phyloP scores from a whole-genome alignment of 2,329 filamentous ascomycete genomes.

The Metarhizium humberi region DNA sequence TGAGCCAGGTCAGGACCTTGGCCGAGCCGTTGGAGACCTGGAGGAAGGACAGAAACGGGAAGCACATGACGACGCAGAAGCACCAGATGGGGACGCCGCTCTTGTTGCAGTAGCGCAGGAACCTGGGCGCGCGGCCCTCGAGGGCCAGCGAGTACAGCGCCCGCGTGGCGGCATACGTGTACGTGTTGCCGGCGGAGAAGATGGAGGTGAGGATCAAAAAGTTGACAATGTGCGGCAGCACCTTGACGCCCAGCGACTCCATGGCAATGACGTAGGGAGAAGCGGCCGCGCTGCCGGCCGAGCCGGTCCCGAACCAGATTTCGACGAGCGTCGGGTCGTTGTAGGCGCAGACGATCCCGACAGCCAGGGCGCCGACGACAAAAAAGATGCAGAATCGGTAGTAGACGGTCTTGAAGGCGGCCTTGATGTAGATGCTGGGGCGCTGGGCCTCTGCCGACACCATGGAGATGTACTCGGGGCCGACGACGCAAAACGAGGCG shows the following conservation, averaged over 20 bases:
- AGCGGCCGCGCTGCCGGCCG: slow-evolving; percentile 36
- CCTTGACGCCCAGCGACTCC: slow-evolving; percentile 39
- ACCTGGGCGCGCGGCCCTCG: slow-evolving; percentile 36
- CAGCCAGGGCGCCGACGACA: slow-evolving; percentile 54
- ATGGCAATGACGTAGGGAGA: slow-evolving; percentile 56
- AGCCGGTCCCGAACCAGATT: slow-evolving; percentile 36
- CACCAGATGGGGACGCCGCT: slow-evolving; percentile 52
- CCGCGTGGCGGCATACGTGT: slow-evolving; percentile 38
- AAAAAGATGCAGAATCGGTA: slow-evolving; percentile 63
- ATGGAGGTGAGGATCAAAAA: slow-evolving; percentile 33
- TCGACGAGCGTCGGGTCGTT: slow-evolving; percentile 45
- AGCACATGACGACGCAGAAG: slow-evolving; percentile 42
- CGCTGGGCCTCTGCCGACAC: slow-evolving; percentile 61
- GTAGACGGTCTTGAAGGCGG: slow-evolving; percentile 63
- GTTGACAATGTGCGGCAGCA: slow-evolving; percentile 48
- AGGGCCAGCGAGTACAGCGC: slow-evolving; percentile 39
- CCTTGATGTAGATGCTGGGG: slow-evolving; percentile 52
- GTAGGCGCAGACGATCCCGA: slow-evolving; percentile 57
- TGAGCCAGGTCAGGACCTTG: slow-evolving; percentile 43
- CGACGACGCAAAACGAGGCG: slow-evolving; percentile 52
- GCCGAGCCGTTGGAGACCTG: slow-evolving; percentile 38
- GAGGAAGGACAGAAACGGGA: slow-evolving; percentile 44
- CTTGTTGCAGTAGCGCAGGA: slow-evolving; percentile 49
- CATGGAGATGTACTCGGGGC: slow-evolving; percentile 57
- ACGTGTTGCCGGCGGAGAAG: slow-evolving; percentile 37